These are phyloP conservation scores for Blastobotrys peoriensis DNA, from an alignment of 805 yeast species.

Conservation along the genomic window DNA sequence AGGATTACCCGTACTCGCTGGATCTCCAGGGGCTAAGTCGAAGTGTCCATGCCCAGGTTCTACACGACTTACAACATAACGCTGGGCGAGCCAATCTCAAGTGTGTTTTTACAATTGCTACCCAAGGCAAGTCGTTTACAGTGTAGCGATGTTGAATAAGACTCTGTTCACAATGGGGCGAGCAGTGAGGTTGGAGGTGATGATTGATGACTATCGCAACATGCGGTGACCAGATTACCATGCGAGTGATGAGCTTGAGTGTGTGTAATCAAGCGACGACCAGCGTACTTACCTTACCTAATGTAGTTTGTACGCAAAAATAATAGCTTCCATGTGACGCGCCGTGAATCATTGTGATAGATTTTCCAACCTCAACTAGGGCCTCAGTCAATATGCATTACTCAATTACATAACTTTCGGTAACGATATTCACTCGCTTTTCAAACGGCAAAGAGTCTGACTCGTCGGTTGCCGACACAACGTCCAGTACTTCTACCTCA, in stretches of 20 bases:
- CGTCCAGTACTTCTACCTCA: constrained; percentile 55
- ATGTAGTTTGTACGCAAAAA: no score
- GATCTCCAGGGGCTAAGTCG: constrained; percentile 5
- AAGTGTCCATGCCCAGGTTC: constrained; percentile 11
- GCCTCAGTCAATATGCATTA: no score
- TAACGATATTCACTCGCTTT: constrained; percentile 35
- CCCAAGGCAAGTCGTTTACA: constrained; percentile 4
- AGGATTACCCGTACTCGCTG: constrained; percentile 22
- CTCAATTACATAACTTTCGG: constrained; percentile 34
- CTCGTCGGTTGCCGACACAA: constrained; percentile 46
- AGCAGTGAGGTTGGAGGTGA: no score
- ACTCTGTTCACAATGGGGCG: not conserved
- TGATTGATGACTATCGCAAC: no score
- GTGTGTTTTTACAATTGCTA: constrained; percentile 12
- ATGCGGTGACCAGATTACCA: no score
- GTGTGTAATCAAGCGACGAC: no score
- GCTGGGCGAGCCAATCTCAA: constrained; percentile 12
- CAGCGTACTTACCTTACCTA: no score
- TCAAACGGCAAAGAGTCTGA: constrained; percentile 62
- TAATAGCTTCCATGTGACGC: no score
- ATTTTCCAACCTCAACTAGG: no score
- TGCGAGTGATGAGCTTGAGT: no score
- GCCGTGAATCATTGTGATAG: no score
- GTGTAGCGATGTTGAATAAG: constrained; percentile 1
- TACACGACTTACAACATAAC: constrained; percentile 11